These are phyloP conservation scores for Wickerhamomyces subpelliculosus DNA, from an alignment of 805 yeast species.

Conservation along the genomic window DNA sequence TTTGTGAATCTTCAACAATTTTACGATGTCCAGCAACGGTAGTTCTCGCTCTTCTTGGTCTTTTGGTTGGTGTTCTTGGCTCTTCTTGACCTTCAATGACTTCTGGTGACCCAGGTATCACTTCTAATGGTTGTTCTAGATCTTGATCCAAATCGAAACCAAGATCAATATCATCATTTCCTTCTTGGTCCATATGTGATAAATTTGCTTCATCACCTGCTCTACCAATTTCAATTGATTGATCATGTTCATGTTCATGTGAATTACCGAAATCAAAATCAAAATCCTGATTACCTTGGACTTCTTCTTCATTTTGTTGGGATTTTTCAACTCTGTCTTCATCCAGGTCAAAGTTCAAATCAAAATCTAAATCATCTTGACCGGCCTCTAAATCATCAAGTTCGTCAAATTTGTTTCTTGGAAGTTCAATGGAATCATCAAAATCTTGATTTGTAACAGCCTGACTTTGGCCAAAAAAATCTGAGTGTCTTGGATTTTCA, in stretches of 20 bases:
- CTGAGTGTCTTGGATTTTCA: constrained; percentile 11
- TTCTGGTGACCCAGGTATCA: constrained; percentile 16
- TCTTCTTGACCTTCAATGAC: constrained; percentile 1
- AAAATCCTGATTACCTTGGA: constrained; percentile 16
- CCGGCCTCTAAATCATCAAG: constrained; percentile 23
- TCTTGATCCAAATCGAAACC: constrained; percentile 8
- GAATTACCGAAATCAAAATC: constrained; percentile 16
- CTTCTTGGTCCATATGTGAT: constrained; percentile 8
- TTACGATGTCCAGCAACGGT: constrained; percentile 12
- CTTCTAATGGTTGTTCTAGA: constrained; percentile 2
- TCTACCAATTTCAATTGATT: constrained; percentile 51
- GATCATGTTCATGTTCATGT: constrained; percentile 17
- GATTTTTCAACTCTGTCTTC: constrained; percentile 6
- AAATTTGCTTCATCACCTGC: constrained; percentile 19
- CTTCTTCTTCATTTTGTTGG: constrained; percentile 18
- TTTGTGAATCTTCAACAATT: constrained; percentile 17
- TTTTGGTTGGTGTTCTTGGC: constrained; percentile 3
- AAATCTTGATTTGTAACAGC: constrained; percentile 20
- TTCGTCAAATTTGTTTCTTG: constrained; percentile 38
- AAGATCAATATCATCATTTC: constrained; percentile 3
- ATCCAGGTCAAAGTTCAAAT: constrained; percentile 38
- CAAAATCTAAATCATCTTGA: constrained; percentile 45
- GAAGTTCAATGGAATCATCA: constrained; percentile 62
- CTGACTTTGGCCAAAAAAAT: constrained; percentile 11
- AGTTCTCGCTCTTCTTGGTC: constrained; percentile 3